These are phyloP conservation scores for Atractiella rhizophila DNA, from an alignment of 768 basidiomycete genomes.

Conservation along the genomic window DNA sequence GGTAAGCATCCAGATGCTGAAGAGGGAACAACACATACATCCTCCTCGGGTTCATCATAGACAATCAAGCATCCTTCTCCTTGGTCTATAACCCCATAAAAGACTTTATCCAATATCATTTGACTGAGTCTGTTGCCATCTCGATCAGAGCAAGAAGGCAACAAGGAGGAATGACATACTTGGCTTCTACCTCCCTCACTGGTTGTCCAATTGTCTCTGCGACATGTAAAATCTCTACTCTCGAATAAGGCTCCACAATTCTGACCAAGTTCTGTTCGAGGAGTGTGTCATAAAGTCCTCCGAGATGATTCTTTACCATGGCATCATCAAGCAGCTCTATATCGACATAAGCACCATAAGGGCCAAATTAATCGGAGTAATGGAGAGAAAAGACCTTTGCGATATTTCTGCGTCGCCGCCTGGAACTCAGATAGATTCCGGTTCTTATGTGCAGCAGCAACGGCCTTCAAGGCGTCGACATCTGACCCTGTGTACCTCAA, in stretches of 20 bases:
- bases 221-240: constrained; percentile 72
- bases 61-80: constrained; percentile 72
- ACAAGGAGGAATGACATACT: constrained; percentile 7
- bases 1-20: background rate
- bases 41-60: constrained; percentile 62
- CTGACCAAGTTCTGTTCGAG: constrained; percentile 84
- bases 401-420: constrained; percentile 55
- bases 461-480: constrained; percentile 83
- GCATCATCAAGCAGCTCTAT: constrained; percentile 82
- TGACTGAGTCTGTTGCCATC: constrained; percentile 45
- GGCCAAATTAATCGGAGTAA: background rate
- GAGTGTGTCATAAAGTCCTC: constrained; percentile 79
- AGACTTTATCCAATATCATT: constrained; percentile 90
- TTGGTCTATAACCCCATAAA: constrained; percentile 90
- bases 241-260: constrained; percentile 84
- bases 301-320: constrained; percentile 80
- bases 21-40: constrained; percentile 20
- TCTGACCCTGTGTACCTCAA: constrained; percentile 68
- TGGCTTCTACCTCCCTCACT: constrained; percentile 10
- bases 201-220: constrained; percentile 42
- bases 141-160: background rate
- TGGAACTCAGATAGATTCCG: constrained; percentile 76
- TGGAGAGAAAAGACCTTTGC: constrained; percentile 27
- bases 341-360: background rate
- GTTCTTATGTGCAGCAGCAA: constrained; percentile 79